Base-by-base conservation (phyloP, 2,329 filamentous ascomycete genomes). In the Dothistroma septosporum region DNA sequence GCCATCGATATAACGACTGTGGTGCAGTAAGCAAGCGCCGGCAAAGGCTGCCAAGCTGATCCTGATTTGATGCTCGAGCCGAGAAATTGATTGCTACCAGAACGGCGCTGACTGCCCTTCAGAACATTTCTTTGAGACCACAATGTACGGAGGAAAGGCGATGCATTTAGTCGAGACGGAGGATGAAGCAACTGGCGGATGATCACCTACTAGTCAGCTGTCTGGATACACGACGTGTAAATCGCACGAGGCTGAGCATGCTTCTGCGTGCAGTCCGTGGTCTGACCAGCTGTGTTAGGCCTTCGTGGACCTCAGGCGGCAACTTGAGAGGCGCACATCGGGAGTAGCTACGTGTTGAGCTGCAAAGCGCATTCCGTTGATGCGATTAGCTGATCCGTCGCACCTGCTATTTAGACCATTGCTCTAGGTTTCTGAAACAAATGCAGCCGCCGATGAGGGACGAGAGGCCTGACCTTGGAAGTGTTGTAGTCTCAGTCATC, bases 1-100 rank as follows among this genome's bases (percentile, higher is more conserved):
- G 41, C 85, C 85, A 67, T 88, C 85, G 56, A 88, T 83, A 69
- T 85, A 88, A 88, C 78, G 10, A 86, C 76, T 7, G 85, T 79
- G 8, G 83, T 84, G 69, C 86, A 83, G 69, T 88, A 85, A 49
- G 82, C 83, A 73, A 78, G 59, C 76, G 68, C 47, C 77, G 71
- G 64, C 77, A 78, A 58, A 77, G 87, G 70, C 84, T 78, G 24
- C 73, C 75, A 53, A 86, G 75, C 4, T 82, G 82, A 66, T 86
- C 78, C 59, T 79, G 70, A 44, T 64, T 57, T 46, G n/a, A n/a
- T 14, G 47, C 47, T 12, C 16, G 47, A 49, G 47, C 47, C 2
- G n/a, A 49, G n/a, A 14, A 6, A 16, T 14, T 6, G 6, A 16
- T 16, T 11, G 16, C 16, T 16, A 16, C 11, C 14, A 44, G n/a